Evolutionary conservation across 495 filamentous ascomycete genomes (phyloP).

Genomic region (Baudoinia panamericana): DNA sequence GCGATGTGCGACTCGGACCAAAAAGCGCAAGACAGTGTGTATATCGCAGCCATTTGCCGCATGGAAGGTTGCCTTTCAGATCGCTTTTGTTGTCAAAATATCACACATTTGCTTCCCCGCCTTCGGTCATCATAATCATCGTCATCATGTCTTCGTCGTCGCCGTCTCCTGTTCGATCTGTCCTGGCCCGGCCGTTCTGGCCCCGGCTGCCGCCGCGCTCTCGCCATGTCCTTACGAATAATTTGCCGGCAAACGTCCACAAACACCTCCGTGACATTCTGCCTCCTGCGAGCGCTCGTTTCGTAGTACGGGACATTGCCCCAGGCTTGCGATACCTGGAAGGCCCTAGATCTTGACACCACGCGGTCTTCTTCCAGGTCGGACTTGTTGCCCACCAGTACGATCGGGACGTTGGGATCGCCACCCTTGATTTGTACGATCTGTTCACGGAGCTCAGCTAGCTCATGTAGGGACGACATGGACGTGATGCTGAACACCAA

Average conservation of each 20-base stretch:
- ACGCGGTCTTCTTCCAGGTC: slow-evolving; percentile 86
- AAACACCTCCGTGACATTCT: slow-evolving; percentile 94
- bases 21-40: too few species aligned
- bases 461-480: slow-evolving; percentile 69
- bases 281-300: slow-evolving; percentile 67
- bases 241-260: slow-evolving; percentile 41
- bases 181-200: neutral
- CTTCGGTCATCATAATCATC: slow-evolving; percentile 4
- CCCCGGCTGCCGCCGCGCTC: slow-evolving; percentile 3
- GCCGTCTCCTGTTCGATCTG: neutral
- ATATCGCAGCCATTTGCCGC: too few species aligned
- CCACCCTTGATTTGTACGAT: slow-evolving; percentile 89
- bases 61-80: too few species aligned
- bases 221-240: slow-evolving; percentile 12
- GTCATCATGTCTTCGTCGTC: neutral
- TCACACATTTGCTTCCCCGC: too few species aligned
- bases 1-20: too few species aligned
- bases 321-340: slow-evolving; percentile 79
- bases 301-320: slow-evolving; percentile 89
- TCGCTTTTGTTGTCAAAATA: too few species aligned
- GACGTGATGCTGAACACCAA: slow-evolving; percentile 96
- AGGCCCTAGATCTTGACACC: slow-evolving; percentile 70
- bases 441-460: slow-evolving; percentile 80
- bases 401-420: slow-evolving; percentile 78
- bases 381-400: slow-evolving; percentile 95